Conservation (phyloP, 345 rosid species). For the Isatis tinctoria region DNA sequence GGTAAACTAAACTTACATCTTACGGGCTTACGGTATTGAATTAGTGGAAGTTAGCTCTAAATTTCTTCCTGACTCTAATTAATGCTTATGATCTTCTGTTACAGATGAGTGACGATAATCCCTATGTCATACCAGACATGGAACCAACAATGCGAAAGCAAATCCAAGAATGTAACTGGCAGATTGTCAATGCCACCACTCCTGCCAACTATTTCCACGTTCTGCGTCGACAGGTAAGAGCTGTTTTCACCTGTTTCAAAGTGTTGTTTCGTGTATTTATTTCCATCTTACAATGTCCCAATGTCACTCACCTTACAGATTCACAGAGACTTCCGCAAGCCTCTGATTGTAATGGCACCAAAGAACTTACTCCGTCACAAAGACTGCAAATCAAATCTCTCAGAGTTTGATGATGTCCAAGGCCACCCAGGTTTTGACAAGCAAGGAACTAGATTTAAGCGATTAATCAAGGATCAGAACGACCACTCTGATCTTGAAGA, state of each 20-base stretch:
- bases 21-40: background rate
- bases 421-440: conserved; percentile 96
- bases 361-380: conserved; percentile 91
- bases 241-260: conserved; percentile 9
- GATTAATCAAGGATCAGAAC: conserved; percentile 84
- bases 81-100: conserved; percentile 9
- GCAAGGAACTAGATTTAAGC: conserved; percentile 92
- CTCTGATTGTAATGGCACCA: conserved; percentile 81
- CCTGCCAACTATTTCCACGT: conserved; percentile 91
- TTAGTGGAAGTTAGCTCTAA: background rate
- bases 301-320: conserved; percentile 40
- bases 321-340: conserved; percentile 91
- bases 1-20: conserved; percentile 33
- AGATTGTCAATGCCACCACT: conserved; percentile 81
- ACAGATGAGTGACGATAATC: conserved; percentile 90
- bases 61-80: background rate
- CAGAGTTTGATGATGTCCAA: conserved; percentile 92
- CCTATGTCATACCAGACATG: conserved; percentile 76
- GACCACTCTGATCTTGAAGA: conserved; percentile 78
- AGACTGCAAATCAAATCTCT: conserved; percentile 88
- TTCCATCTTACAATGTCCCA: background rate
- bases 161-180: conserved; percentile 89
- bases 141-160: conserved; percentile 69
- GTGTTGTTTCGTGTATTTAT: background rate
- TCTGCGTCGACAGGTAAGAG: conserved; percentile 68